Evolutionary conservation across 441 rosid species (phyloP).

Genomic region (Raphanus hybrid): DNA sequence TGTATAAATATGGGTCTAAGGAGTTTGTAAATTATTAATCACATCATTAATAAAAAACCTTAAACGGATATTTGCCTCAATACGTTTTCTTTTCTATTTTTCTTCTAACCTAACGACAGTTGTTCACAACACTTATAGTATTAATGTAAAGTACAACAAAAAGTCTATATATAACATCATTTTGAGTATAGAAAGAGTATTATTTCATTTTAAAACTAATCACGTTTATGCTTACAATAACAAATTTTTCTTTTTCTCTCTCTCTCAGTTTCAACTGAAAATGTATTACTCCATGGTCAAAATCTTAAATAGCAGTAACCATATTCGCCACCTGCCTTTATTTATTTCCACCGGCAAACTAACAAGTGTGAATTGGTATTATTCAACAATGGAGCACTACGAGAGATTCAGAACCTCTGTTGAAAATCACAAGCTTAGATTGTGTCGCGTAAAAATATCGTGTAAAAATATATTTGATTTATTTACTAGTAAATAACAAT

Average conservation of each 20-base stretch:
- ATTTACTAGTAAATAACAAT: constrained; percentile 14
- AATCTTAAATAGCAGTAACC: not conserved
- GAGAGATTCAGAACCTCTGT: constrained; percentile 32
- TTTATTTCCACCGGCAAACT: not conserved
- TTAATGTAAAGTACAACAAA: not conserved
- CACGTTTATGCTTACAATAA: not conserved
- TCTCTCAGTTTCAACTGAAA: too few relatives aligned
- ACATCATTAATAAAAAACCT: too few relatives aligned
- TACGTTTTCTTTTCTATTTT: too few relatives aligned
- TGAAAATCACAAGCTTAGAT: constrained; percentile 30
- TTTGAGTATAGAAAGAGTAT: not conserved
- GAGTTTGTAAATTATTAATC: too few relatives aligned
- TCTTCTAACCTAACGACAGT: too few relatives aligned
- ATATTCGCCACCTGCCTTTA: not conserved
- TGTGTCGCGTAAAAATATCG: constrained; percentile 12
- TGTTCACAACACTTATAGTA: not conserved
- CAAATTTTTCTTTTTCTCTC: too few relatives aligned
- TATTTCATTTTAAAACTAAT: constrained; percentile 7
- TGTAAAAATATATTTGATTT: constrained; percentile 16
- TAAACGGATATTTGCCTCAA: too few relatives aligned
- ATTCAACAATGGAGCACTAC: constrained; percentile 39
- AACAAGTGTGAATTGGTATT: constrained; percentile 34
- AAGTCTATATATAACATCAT: not conserved
- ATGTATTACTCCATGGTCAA: not conserved
- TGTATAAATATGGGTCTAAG: too few relatives aligned